Evolutionary conservation across 2,329 filamentous ascomycete species (phyloP).

Genomic region (Sclerotinia nivalis): DNA sequence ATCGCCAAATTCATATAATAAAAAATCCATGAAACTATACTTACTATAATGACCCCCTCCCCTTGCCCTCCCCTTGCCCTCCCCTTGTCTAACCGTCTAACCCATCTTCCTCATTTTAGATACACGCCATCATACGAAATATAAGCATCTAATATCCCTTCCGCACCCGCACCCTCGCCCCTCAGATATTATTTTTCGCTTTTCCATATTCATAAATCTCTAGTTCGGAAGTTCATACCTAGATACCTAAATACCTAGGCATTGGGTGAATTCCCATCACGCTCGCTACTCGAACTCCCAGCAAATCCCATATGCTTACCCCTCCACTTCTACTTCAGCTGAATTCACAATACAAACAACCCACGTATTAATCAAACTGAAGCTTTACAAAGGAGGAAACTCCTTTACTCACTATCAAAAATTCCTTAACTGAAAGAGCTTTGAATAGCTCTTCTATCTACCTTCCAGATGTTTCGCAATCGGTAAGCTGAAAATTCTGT

Average conservation of each 20-base stretch:
- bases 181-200: background rate
- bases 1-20: background rate
- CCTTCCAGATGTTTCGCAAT: conserved; percentile 43
- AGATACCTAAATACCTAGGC: background rate
- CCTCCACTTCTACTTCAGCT: conserved; percentile 18
- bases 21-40: background rate
- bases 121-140: background rate
- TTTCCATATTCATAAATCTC: too few relatives aligned
- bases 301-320: conserved; percentile 21
- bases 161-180: background rate
- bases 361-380: background rate
- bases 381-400: background rate
- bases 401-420: background rate
- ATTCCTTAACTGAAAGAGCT: conserved; percentile 28
- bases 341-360: background rate
- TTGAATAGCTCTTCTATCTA: conserved; percentile 26
- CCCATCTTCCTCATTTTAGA: background rate
- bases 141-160: background rate
- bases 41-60: background rate
- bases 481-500: conserved; percentile 35
- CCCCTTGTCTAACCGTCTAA: too few relatives aligned
- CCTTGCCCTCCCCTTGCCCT: too few relatives aligned
- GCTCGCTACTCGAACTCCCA: conserved; percentile 29
- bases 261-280: conserved; percentile 26
- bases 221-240: too few relatives aligned